A percentile compares a stretch with the other conserved stretches of the same genome.
These are phyloP conservation scores for Ustilago trichophora DNA, from an alignment of 1,284 basidiomycete species.

Conservation along the genomic window DNA sequence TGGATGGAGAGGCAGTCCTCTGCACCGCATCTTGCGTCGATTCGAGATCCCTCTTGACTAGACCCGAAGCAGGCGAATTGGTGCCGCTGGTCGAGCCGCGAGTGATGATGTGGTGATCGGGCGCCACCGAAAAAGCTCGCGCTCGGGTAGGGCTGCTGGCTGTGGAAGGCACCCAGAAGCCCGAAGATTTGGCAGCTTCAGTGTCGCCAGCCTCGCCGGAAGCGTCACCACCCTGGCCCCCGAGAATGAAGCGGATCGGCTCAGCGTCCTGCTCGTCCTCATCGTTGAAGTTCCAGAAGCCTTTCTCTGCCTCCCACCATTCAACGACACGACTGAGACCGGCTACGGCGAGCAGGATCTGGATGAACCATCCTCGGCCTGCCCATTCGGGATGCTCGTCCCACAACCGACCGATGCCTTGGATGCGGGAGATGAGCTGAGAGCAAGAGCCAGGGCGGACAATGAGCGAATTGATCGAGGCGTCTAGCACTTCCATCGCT, in stretches of 20 bases:
- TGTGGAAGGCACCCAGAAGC: constrained; percentile 21
- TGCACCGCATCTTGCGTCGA: constrained; percentile 4
- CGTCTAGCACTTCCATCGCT: constrained; percentile 93
- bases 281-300: constrained; percentile 99
- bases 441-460: constrained; percentile 84
- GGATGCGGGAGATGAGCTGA: constrained; percentile 85
- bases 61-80: constrained; percentile 53
- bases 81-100: constrained; percentile 38
- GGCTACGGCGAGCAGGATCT: constrained; percentile 86
- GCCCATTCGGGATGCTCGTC: constrained; percentile 98
- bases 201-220: constrained; percentile 16
- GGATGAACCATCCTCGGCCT: constrained; percentile 97
- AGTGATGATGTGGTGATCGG: not conserved
- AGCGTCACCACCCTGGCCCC: constrained; percentile 24
- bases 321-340: constrained; percentile 94
- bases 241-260: constrained; percentile 54
- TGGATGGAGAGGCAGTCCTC: constrained; percentile 6
- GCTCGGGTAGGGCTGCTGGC: constrained; percentile 32
- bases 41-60: constrained; percentile 11
- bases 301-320: constrained; percentile 99
- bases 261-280: constrained; percentile 73
- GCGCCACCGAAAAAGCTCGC: constrained; percentile 24
- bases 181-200: constrained; percentile 9
- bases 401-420: constrained; percentile 91
- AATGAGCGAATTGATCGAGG: constrained; percentile 84